These are phyloP conservation scores for Ogataea hybrid DNA, from an alignment of 1,139 yeast genomes.

Conservation along the genomic window DNA sequence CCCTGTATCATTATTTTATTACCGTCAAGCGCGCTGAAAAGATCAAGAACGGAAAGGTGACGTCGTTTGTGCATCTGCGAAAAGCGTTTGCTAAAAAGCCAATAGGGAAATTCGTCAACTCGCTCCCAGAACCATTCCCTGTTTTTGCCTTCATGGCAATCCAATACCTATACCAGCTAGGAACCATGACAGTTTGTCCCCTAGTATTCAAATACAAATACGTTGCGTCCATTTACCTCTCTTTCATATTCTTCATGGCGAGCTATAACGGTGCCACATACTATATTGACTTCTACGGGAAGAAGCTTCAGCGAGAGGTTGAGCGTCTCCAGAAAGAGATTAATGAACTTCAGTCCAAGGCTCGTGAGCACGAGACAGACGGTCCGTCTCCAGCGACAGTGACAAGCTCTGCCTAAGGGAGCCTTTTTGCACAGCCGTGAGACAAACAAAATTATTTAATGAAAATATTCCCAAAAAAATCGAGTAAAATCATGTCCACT, in stretches of 20 bases:
- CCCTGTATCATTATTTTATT: constrained; percentile 84
- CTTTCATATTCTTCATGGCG: constrained; percentile 72
- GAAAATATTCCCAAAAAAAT: constrained; percentile 1
- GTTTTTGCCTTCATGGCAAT: constrained; percentile 80
- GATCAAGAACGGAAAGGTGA: constrained; percentile 81
- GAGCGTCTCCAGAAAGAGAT: constrained; percentile 68
- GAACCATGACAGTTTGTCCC: constrained; percentile 90
- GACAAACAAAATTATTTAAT: not conserved
- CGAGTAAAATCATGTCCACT: not conserved
- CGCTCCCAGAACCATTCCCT: constrained; percentile 81
- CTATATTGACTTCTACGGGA: constrained; percentile 88
- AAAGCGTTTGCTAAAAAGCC: constrained; percentile 62
- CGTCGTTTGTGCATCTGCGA: constrained; percentile 84
- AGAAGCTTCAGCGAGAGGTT: constrained; percentile 81
- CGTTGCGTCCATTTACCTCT: constrained; percentile 67
- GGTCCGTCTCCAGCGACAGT: constrained; percentile 3
- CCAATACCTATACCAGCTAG: constrained; percentile 82
- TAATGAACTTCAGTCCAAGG: constrained; percentile 43
- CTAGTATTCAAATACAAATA: constrained; percentile 72
- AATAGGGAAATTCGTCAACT: constrained; percentile 77
- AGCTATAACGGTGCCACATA: constrained; percentile 93
- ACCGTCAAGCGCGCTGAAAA: constrained; percentile 76
- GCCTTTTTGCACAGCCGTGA: constrained; percentile 1
- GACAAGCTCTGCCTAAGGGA: not conserved
- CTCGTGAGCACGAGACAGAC: constrained; percentile 6